Evolutionary conservation across 371 early-diverging fungal species (phyloP), one percentile per base, ranked within the genome.

Genomic region (Rhizopus arrhizus): DNA sequence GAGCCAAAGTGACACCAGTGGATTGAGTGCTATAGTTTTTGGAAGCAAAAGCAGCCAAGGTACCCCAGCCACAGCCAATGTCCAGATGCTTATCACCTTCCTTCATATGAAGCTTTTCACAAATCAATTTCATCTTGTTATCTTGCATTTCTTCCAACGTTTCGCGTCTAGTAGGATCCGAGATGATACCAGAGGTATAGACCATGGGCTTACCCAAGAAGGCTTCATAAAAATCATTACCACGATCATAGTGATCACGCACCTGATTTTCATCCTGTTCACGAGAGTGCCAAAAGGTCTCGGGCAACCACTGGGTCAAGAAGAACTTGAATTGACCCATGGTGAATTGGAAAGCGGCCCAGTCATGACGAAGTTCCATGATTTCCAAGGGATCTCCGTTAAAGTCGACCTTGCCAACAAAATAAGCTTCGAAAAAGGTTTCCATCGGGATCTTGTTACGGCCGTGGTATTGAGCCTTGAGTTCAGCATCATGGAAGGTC

Each of bases 21-120:
- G 95, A 93, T 56, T 92, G 82, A 65, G 90, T 87, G 53, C 89
- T 90, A 67, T 85, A 93, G 71, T 94, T 73, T 85, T 95, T 93
- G 62, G 97, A 85, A 41, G 97, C 95, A 74, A 88, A 91, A 52
- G 91, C 89, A 48, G 86, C 84, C 47, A 97, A 85, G 16, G 97
- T 96, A 59, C 96, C 97, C 97, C 98, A 97, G n/a, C 97, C 98
- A 74, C 96, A 95, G 55, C 98, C 98, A 80, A 98, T 94, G 80
- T 98, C 98, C 77, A 98, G 80, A 70, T 92, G 91, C 53, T 87
- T 85, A 66, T 95, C 95, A 64, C 95, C 96, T 60, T 85, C 74
- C 84, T 92, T 89, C 73, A 97, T 82, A 63, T 91, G 85, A 12
- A 95, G 71, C 78, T 91, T 91, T 58, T 95, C 88, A 72, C 90